Base-by-base conservation (phyloP, 129 eudicot genomes). In the Tagetes erecta region DNA sequence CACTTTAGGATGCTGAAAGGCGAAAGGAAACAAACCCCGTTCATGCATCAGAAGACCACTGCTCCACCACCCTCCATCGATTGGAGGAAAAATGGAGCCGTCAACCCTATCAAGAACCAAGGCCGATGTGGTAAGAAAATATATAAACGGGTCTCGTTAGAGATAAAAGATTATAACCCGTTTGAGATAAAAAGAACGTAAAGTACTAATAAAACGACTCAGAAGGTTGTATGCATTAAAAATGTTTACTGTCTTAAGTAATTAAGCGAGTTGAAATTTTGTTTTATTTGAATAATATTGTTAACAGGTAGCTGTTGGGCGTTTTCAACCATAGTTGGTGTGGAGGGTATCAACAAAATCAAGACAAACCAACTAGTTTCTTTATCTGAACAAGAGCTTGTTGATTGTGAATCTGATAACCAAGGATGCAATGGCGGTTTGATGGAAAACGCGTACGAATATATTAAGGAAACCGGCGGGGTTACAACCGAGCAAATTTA, bases 241-340 rank as follows among this genome's bases (percentile, higher is more conserved):
- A 64, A 12, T 64, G 11, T 34, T 39, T 0, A 1, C 11, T 38
- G 49, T 6, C 49, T 35, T 58, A 3, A 27, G 35, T 9, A 59
- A 59, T 20, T 37, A 39, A 8, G 6, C 39, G 34, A 34, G 33
- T 64, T 13, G 11, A 64, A 64, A 64, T 4, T 37, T 13, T 20
- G 27, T 20, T 20, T 20, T 20, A 20, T 20, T 20, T 20, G 27
- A 20, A 20, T 3, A 34, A 13, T 62, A 37, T 33, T 30, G 63
- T 47, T 58, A 3, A 47, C 82, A 91, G 97, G 97, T 55, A 89
- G 97, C 67, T 92, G 97, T 41, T 92, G 97, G 97, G 96, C 97
- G 3, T 92, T 89, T 77, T 92, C 97, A 14, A 87, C 96, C 31
- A 86, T 92, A 34, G 97, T 83, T 82, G 97, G 89, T 64, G 90